Conservation (phyloP, 208 protist species). For the Acanthamoeba triangularis region DNA sequence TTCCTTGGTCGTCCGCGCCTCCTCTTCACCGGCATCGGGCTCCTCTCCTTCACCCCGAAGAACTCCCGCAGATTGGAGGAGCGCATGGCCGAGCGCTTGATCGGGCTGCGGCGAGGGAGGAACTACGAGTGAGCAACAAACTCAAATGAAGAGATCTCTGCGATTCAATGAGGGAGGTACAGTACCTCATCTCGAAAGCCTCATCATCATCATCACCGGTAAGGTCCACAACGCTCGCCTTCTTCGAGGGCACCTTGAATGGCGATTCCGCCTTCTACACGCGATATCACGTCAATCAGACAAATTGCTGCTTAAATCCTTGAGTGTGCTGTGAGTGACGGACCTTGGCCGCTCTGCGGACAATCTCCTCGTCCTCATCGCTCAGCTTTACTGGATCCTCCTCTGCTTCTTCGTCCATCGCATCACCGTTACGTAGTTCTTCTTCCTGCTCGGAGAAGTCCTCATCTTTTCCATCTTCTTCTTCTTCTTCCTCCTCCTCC, state of each 20-base stretch:
- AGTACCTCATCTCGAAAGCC: background rate
- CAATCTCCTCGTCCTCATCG: background rate
- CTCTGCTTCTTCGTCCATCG: background rate
- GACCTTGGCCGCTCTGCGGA: background rate
- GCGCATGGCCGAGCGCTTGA: background rate
- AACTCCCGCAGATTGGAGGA: background rate
- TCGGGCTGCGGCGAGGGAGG: background rate
- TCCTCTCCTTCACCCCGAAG: background rate
- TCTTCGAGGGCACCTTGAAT: background rate
- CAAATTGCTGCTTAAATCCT: no score
- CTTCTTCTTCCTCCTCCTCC: background rate
- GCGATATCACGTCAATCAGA: background rate
- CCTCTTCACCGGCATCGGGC: background rate
- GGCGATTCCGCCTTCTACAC: background rate
- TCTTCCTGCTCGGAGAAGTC: background rate
- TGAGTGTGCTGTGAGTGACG: background rate
- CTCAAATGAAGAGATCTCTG: no score
- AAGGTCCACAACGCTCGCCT: background rate
- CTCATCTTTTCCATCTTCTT: background rate
- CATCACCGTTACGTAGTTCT: background rate
- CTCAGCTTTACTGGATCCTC: background rate
- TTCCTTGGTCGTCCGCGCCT: background rate
- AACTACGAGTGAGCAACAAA: background rate
- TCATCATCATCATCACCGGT: background rate
- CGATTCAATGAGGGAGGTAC: background rate